Conservation (phyloP, 805 yeast species). For the Hanseniaspora vineae region DNA sequence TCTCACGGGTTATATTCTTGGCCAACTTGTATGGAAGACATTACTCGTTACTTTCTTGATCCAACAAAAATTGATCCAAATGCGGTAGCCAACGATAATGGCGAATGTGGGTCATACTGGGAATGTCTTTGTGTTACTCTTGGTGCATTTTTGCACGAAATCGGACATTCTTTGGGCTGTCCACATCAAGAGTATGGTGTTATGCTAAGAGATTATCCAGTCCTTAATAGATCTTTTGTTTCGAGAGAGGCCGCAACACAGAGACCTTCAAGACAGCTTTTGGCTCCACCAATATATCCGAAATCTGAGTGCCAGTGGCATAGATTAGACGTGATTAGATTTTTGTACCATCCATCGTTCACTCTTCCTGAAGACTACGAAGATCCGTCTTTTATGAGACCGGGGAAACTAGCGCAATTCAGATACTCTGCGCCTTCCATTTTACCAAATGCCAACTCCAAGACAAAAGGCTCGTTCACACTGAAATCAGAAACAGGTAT, state of each 20-base stretch:
- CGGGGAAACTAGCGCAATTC: slow-evolving; percentile 22
- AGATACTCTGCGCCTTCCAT: slow-evolving; percentile 27
- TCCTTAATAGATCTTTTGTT: slow-evolving; percentile 70
- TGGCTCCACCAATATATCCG: slow-evolving; percentile 34
- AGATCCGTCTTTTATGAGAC: slow-evolving; percentile 29
- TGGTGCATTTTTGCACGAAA: slow-evolving; percentile 93
- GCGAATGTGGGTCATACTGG: slow-evolving; percentile 80
- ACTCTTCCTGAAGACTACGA: slow-evolving; percentile 49
- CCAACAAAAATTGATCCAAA: slow-evolving; percentile 41
- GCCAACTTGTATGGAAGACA: slow-evolving; percentile 72
- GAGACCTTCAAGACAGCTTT: slow-evolving; percentile 38
- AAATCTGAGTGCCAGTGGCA: slow-evolving; percentile 80
- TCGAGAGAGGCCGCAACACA: slow-evolving; percentile 50
- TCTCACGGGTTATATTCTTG: slow-evolving; percentile 85
- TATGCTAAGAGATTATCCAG: slow-evolving; percentile 77
- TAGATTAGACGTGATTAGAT: slow-evolving; percentile 64
- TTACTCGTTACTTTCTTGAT: slow-evolving; percentile 60
- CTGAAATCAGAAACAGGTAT: slow-evolving; percentile 51
- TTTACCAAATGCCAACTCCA: slow-evolving; percentile 19
- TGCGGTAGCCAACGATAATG: slow-evolving; percentile 76
- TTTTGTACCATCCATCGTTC: slow-evolving; percentile 71
- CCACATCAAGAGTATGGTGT: slow-evolving; percentile 88
- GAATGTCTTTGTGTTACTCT: slow-evolving; percentile 74
- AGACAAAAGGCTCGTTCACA: not conserved
- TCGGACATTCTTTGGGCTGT: slow-evolving; percentile 82